A percentile compares a stretch with the other conserved stretches of the same genome.
Evolutionary conservation across 1,139 yeast species (phyloP).

Genomic region (Yamadazyma oceani): DNA sequence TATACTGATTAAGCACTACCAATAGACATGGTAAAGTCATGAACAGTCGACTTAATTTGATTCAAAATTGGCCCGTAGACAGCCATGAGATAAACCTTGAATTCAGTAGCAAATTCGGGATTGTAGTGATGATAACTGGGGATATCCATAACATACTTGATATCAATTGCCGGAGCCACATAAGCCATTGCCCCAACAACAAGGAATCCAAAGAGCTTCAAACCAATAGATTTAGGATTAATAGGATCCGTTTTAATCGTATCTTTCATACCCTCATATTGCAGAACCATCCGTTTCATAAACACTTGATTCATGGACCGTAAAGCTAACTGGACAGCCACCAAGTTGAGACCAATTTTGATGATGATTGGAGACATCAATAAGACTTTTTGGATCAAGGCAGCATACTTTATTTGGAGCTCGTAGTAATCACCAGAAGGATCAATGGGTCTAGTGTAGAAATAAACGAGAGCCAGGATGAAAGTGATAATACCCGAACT

Average conservation of each 20-base stretch:
- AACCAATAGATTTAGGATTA: neutral
- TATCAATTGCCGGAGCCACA: slow-evolving; percentile 1
- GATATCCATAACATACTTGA: neutral
- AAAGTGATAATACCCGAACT: neutral
- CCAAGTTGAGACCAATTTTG: neutral
- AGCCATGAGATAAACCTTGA: neutral
- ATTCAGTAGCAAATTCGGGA: neutral
- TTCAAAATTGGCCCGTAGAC: neutral
- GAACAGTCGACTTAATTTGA: neutral
- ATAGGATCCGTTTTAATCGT: neutral
- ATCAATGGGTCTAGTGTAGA: slow-evolving; percentile 2
- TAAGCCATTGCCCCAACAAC: neutral
- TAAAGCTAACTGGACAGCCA: neutral
- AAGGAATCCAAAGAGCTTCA: neutral
- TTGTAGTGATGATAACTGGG: neutral
- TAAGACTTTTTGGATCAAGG: neutral
- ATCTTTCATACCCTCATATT: slow-evolving; percentile 1
- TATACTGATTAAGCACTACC: too few relatives aligned
- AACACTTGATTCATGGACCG: neutral
- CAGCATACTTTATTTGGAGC: slow-evolving; percentile 1
- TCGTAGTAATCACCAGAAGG: neutral
- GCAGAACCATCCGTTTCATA: neutral
- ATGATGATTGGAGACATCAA: neutral
- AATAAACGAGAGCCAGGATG: slow-evolving; percentile 2
- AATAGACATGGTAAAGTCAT: too few relatives aligned